A percentile compares a stretch with the other conserved stretches of the same genome.
Conservation (phyloP, 2,329 filamentous ascomycete species). For the Claviceps fusiformis region DNA sequence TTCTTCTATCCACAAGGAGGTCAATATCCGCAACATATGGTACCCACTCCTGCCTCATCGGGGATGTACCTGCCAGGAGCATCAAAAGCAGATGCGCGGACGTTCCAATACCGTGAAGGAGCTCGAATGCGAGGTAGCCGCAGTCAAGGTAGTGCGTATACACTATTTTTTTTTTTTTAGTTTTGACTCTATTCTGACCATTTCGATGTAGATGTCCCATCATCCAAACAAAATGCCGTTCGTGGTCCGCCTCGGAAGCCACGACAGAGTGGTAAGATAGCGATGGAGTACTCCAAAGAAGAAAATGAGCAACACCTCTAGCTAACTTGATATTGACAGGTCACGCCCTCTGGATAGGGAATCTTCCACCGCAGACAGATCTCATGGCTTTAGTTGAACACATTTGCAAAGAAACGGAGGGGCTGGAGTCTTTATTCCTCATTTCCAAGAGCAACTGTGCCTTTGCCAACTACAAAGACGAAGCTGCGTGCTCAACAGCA, state of each 20-base stretch:
- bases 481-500: constrained; percentile 59
- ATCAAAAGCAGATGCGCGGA: constrained; percentile 6
- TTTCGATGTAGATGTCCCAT: constrained; percentile 5
- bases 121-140: constrained; percentile 1
- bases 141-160: constrained; percentile 11
- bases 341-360: constrained; percentile 91
- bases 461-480: constrained; percentile 87
- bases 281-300: background rate
- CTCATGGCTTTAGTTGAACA: constrained; percentile 80
- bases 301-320: background rate
- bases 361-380: constrained; percentile 71
- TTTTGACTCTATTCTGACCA: background rate
- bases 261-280: constrained; percentile 44
- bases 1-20: constrained; percentile 32
- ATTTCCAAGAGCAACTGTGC: constrained; percentile 97
- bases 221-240: constrained; percentile 12
- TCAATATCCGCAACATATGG: constrained; percentile 22
- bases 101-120: constrained; percentile 6
- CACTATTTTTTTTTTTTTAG: background rate
- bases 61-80: constrained; percentile 21
- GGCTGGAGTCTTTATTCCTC: constrained; percentile 80
- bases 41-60: constrained; percentile 20
- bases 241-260: constrained; percentile 27
- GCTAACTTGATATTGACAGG: constrained; percentile 29
- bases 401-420: constrained; percentile 64